phyloP scores from a whole-genome alignment of 106 monocot genomes.

The Chionographis japonica region DNA sequence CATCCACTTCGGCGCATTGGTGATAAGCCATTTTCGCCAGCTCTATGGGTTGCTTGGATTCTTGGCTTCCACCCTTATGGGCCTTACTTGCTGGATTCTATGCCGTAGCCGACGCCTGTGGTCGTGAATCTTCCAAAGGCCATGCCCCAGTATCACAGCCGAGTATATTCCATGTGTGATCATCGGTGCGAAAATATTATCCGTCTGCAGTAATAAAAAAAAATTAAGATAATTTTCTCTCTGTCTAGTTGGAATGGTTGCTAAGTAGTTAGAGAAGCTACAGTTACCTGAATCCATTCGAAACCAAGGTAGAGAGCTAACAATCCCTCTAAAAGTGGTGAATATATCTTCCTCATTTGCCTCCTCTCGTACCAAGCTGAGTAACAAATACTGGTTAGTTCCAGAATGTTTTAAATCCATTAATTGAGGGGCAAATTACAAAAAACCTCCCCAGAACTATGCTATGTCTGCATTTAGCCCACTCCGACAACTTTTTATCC shows the following conservation, averaged over 20 bases:
- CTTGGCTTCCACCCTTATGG: conserved; percentile 39
- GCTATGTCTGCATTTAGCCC: too few species aligned
- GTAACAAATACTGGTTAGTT: too few species aligned
- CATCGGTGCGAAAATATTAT: conserved; percentile 86
- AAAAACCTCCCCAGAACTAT: too few species aligned
- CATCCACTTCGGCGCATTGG: too few species aligned
- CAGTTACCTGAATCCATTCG: conserved; percentile 85
- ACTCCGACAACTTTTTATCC: neutral
- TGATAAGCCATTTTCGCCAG: neutral
- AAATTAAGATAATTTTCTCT: neutral
- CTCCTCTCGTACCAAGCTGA: conserved; percentile 90
- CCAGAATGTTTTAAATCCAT: too few species aligned
- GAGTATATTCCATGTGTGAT: conserved; percentile 98
- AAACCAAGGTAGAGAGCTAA: conserved; percentile 92
- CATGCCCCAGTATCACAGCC: conserved; percentile 73
- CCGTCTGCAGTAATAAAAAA: conserved; percentile 61
- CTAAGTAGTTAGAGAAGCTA: too few species aligned
- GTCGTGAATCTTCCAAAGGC: conserved; percentile 87
- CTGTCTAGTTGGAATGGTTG: too few species aligned
- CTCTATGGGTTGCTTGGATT: conserved; percentile 11
- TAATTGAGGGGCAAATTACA: too few species aligned
- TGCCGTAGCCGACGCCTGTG: conserved; percentile 64
- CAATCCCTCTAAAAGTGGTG: conserved; percentile 83
- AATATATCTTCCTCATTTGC: conserved; percentile 97
- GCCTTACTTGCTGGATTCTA: conserved; percentile 57